Conservation (phyloP, 2,329 filamentous ascomycete species). For the Fusarium haematococcum region DNA sequence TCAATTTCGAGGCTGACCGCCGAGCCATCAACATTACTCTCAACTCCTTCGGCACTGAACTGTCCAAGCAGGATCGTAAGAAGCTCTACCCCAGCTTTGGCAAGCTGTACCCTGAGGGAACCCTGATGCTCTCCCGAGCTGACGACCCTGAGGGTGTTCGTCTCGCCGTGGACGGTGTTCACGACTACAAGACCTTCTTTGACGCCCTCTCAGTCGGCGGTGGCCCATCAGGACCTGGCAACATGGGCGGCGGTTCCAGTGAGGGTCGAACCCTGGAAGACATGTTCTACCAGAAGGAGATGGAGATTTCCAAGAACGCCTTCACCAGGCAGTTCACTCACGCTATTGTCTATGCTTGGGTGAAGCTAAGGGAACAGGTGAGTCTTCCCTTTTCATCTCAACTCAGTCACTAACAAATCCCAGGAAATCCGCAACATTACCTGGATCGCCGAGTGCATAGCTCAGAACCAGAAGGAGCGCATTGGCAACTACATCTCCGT, state of each 20-base stretch:
- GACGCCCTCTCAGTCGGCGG: constrained; percentile 86
- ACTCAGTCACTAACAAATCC: constrained; percentile 45
- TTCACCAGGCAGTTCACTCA: constrained; percentile 98
- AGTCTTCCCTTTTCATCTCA: constrained; percentile 45
- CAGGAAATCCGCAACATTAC: constrained; percentile 99
- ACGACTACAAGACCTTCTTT: constrained; percentile 96
- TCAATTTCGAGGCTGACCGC: constrained; percentile 96
- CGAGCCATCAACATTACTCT: constrained; percentile 99
- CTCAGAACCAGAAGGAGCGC: constrained; percentile 98
- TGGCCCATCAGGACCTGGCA: constrained; percentile 78
- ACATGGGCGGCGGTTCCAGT: constrained; percentile 82
- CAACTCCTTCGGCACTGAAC: constrained; percentile 97
- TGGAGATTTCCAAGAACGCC: constrained; percentile 95
- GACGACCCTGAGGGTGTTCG: constrained; percentile 95
- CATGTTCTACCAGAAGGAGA: constrained; percentile 99
- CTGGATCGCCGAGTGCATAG: constrained; percentile 99
- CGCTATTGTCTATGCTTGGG: constrained; percentile 96
- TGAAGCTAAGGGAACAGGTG: constrained; percentile 97
- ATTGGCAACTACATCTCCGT: constrained; percentile 99
- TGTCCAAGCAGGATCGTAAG: constrained; percentile 91
- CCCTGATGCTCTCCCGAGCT: constrained; percentile 91
- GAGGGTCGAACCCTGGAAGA: constrained; percentile 95
- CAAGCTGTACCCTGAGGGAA: constrained; percentile 92
- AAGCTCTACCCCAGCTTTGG: constrained; percentile 97
- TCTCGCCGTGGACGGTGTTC: constrained; percentile 90